A percentile compares a stretch with the other conserved stretches of the same genome.
Conservation (phyloP, 768 basidiomycete genomes). For the Boletus rex-veris region DNA sequence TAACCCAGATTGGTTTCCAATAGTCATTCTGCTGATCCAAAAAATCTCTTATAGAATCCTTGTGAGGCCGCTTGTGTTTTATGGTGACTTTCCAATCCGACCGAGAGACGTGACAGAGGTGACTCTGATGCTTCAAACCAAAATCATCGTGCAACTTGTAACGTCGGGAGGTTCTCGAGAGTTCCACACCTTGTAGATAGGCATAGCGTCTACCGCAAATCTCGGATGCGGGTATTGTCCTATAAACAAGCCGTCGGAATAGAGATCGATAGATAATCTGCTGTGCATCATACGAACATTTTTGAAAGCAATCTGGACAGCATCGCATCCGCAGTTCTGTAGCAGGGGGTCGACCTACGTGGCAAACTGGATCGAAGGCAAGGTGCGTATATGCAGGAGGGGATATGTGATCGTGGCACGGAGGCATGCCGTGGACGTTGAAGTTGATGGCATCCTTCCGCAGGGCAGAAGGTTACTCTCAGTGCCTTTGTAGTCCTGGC, state of each 20-base stretch:
- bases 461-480: constrained; percentile 14
- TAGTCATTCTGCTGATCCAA: neutral
- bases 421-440: constrained; percentile 24
- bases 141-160: neutral
- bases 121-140: neutral
- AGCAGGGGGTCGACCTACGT: constrained; percentile 19
- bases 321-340: constrained; percentile 9
- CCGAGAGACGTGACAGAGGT: neutral
- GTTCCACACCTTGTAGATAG: neutral
- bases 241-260: neutral
- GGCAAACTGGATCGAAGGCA: constrained; percentile 29
- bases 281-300: constrained; percentile 3
- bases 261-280: neutral
- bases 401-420: constrained; percentile 25
- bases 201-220: neutral
- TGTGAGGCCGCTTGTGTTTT: neutral
- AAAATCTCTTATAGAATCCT: neutral
- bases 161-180: neutral
- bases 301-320: constrained; percentile 2
- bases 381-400: constrained; percentile 30
- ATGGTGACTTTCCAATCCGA: neutral
- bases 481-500: constrained; percentile 31
- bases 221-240: neutral
- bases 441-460: constrained; percentile 30
- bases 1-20: neutral